These are phyloP conservation scores for Metschnikowia vanudenii DNA, from an alignment of 805 yeast species.

Conservation along the genomic window DNA sequence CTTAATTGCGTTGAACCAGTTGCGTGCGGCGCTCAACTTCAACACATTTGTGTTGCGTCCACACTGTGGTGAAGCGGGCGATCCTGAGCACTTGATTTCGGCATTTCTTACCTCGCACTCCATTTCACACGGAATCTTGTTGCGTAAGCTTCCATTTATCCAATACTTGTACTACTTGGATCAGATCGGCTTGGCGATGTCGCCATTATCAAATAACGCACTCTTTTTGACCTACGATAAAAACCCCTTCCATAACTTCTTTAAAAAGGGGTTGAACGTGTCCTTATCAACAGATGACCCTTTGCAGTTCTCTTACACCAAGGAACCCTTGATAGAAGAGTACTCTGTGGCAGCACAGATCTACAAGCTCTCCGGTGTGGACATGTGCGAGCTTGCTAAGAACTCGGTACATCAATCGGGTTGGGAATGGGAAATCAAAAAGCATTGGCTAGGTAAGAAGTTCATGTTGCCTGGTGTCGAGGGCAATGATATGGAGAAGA, in stretches of 20 bases:
- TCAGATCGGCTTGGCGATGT: slow-evolving; percentile 97
- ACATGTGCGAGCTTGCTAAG: slow-evolving; percentile 94
- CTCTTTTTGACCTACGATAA: slow-evolving; percentile 93
- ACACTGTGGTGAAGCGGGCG: slow-evolving; percentile 99
- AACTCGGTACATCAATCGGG: slow-evolving; percentile 94
- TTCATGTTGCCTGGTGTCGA: slow-evolving; percentile 58
- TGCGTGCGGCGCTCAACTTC: slow-evolving; percentile 72
- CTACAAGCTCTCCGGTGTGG: slow-evolving; percentile 89
- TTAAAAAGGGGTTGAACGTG: slow-evolving; percentile 90
- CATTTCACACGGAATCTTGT: slow-evolving; percentile 90
- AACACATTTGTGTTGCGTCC: slow-evolving; percentile 95
- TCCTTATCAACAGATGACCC: slow-evolving; percentile 98
- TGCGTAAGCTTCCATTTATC: slow-evolving; percentile 91
- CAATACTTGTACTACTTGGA: slow-evolving; percentile 92
- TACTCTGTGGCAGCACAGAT: slow-evolving; percentile 98
- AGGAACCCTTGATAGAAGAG: slow-evolving; percentile 96
- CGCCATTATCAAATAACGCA: slow-evolving; percentile 96
- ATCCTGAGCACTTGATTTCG: slow-evolving; percentile 91
- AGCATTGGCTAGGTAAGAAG: slow-evolving; percentile 86
- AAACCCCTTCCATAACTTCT: slow-evolving; percentile 90
- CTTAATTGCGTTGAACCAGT: slow-evolving; percentile 78
- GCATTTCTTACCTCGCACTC: slow-evolving; percentile 89
- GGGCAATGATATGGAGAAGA: slow-evolving; percentile 88
- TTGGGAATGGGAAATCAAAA: slow-evolving; percentile 81
- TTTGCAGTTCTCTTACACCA: slow-evolving; percentile 91